Percentiles rank a stretch among this genome's conserved stretches.
phyloP scores from a whole-genome alignment of 805 yeast species.

The Clavispora asparagi region DNA sequence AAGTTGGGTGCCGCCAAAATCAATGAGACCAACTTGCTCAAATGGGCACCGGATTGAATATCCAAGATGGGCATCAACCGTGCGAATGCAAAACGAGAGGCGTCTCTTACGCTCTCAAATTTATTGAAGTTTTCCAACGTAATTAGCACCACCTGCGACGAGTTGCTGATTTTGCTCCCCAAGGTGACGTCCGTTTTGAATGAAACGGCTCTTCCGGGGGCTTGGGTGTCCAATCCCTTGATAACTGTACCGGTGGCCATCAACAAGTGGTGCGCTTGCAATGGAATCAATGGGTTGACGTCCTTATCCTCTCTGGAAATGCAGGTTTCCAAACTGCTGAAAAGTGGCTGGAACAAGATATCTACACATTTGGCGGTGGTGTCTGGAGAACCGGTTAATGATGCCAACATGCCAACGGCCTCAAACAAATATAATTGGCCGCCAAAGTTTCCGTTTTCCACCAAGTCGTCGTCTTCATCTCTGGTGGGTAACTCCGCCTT shows the following conservation, averaged over 20 bases:
- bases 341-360: slow-evolving; percentile 68
- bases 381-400: slow-evolving; percentile 24
- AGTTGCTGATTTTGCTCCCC: slow-evolving; percentile 46
- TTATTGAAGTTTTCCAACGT: slow-evolving; percentile 72
- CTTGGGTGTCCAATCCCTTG: slow-evolving; percentile 68
- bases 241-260: slow-evolving; percentile 89
- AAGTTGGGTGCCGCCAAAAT: slow-evolving; percentile 53
- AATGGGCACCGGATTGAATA: slow-evolving; percentile 39
- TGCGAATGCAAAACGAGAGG: slow-evolving; percentile 82
- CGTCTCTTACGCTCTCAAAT: slow-evolving; percentile 70
- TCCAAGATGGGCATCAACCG: slow-evolving; percentile 73
- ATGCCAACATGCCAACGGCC: slow-evolving; percentile 72
- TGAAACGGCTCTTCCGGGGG: slow-evolving; percentile 22
- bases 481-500: slow-evolving; percentile 50
- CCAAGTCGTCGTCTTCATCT: slow-evolving; percentile 53
- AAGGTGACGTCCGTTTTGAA: slow-evolving; percentile 28
- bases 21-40: slow-evolving; percentile 65
- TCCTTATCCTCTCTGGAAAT: slow-evolving; percentile 37
- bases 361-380: slow-evolving; percentile 50
- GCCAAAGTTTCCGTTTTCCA: slow-evolving; percentile 55
- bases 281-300: slow-evolving; percentile 38
- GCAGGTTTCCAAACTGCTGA: slow-evolving; percentile 62
- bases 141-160: slow-evolving; percentile 78
- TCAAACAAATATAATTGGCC: slow-evolving; percentile 82
- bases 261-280: slow-evolving; percentile 81